Percentiles rank a stretch among this genome's conserved stretches.
phyloP scores from a whole-genome alignment of 2,329 filamentous ascomycete species.

The Emergomyces africanus region DNA sequence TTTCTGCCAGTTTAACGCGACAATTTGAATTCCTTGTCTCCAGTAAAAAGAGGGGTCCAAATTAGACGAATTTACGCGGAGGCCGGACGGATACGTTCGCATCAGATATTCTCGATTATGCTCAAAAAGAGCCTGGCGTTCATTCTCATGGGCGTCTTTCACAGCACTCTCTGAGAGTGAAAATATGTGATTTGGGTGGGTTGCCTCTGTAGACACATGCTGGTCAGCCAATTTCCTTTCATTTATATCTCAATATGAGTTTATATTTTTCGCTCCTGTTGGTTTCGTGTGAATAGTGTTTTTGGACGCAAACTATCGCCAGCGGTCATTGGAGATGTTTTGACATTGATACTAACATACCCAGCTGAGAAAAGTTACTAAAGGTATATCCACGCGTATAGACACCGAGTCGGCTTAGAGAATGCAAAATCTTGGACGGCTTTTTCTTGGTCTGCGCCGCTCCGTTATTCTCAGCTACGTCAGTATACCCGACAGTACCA shows the following conservation, averaged over 20 bases:
- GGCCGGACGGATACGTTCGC: conserved; percentile 75
- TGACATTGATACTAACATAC: conserved; percentile 30
- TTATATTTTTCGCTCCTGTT: neutral
- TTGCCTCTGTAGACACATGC: conserved; percentile 24
- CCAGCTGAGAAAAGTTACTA: conserved; percentile 54
- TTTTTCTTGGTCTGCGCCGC: conserved; percentile 31
- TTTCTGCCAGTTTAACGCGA: conserved; percentile 88
- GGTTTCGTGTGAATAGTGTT: neutral
- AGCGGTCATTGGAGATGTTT: neutral
- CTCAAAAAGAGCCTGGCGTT: conserved; percentile 53
- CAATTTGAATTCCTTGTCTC: conserved; percentile 80
- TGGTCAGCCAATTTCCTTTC: neutral
- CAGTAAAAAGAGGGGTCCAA: conserved; percentile 75
- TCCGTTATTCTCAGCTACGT: neutral
- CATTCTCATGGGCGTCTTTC: conserved; percentile 49
- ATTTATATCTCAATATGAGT: neutral
- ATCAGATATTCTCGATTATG: conserved; percentile 77
- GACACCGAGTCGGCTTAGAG: conserved; percentile 61
- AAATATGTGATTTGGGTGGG: conserved; percentile 50
- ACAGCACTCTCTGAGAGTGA: conserved; percentile 50
- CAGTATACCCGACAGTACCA: conserved; percentile 12
- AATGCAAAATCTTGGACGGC: conserved; percentile 53
- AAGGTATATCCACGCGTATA: conserved; percentile 84
- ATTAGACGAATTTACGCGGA: conserved; percentile 74
- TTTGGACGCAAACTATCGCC: neutral